Evolutionary conservation across 139 green algal genomes (phyloP), one percentile per base, ranked within the genome.

Genomic region (Ostreobium quekettii): DNA sequence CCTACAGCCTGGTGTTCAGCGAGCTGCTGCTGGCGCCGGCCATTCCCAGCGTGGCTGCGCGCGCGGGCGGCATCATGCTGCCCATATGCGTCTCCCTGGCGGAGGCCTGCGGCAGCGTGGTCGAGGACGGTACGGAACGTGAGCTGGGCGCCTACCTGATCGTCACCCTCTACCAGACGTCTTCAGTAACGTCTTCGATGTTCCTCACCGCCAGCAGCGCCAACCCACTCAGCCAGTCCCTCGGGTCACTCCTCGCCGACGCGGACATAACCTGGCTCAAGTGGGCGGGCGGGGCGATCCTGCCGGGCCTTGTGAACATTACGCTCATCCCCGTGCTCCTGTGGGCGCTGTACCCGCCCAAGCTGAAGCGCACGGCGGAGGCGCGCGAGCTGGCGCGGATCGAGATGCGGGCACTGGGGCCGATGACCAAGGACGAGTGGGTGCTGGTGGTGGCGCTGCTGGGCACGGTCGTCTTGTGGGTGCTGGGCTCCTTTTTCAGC

Each of bases 201-300:
- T 98, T 98, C 83, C 95, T 99, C 80, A 97, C 94, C 26, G 95
- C 90, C 76, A 99, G 98, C 93, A 92, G 92, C 28, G 93, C 93
- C 48, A 98, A 98, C 84, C 93, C 93, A 30, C 85, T 98, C 61
- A 80, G 86, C 3, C 93, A 97, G 22, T 96, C 98, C 84, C 85
- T 99, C 64, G 94, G 93, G 2, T 67, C 79, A 2, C 79, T 86
- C 22, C 79, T 86, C 29, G 85, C 96, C 53, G 88, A 87, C 60
- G 60, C 81, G 22, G 88, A 82, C 67, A 98, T 99, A 80, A 84
- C 77, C 60, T 98, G 93, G 93, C 88, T 83, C 48, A 77, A 80
- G 36, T 99, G 94, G 94, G 94, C 94, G 0, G 74, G 95, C 36
- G 91, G 87, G 24, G 94, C 79, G n/a, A 60, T 96, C 35, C 89